Conservation (phyloP, 176 grass and related monocot species). For the Musa beccarii region DNA sequence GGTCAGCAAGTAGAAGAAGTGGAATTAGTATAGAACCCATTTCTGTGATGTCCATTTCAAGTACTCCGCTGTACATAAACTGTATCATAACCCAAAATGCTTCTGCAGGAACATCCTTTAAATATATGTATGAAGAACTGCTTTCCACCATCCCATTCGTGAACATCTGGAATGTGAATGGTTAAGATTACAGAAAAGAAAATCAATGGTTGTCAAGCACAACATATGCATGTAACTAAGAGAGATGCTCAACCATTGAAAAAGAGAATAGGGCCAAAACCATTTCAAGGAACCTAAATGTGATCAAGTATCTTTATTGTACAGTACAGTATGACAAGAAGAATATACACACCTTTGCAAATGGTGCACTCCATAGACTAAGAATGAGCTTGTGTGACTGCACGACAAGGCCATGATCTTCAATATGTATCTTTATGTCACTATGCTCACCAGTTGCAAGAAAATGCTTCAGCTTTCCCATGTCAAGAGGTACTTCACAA, state of each 20-base stretch:
- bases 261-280: background rate
- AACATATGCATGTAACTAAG: background rate
- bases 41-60: slow-evolving; percentile 40
- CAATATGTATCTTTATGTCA: slow-evolving; percentile 75
- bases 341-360: slow-evolving; percentile 55
- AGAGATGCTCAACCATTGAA: background rate
- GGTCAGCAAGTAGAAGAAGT: slow-evolving; percentile 72
- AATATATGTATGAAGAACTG: slow-evolving; percentile 47
- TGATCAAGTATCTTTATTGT: background rate
- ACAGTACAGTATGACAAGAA: background rate
- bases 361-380: slow-evolving; percentile 69
- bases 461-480: slow-evolving; percentile 54
- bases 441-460: slow-evolving; percentile 71
- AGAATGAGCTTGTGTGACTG: slow-evolving; percentile 73
- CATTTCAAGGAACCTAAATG: background rate
- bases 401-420: slow-evolving; percentile 48
- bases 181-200: background rate
- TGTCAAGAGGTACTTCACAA: slow-evolving; percentile 48
- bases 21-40: slow-evolving; percentile 41
- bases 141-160: slow-evolving; percentile 97
- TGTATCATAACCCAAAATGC: slow-evolving; percentile 63
- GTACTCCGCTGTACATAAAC: slow-evolving; percentile 74
- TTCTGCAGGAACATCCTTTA: slow-evolving; percentile 55
- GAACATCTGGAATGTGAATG: slow-evolving; percentile 62
- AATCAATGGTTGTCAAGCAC: background rate